These are phyloP conservation scores for Hygrocybe punicea DNA, from an alignment of 768 basidiomycete species.

Conservation along the genomic window DNA sequence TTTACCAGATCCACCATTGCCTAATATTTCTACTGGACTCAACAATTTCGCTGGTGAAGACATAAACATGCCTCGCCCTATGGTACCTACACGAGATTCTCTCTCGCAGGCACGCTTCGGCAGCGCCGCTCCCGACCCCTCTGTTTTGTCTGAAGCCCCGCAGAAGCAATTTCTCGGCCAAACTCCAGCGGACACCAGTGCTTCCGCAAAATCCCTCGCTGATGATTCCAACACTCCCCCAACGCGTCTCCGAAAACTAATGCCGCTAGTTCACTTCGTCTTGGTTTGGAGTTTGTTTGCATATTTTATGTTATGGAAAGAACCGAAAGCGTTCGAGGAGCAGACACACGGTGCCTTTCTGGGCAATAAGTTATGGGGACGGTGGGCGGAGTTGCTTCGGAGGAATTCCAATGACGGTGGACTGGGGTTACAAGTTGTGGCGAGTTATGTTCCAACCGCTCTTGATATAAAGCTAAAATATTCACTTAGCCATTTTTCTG, in stretches of 20 bases:
- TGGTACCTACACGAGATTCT: too few species aligned
- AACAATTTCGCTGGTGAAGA: too few species aligned
- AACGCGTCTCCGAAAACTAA: conserved; percentile 53
- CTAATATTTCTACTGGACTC: conserved; percentile 27
- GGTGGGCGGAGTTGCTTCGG: conserved; percentile 60
- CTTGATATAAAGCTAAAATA: not conserved
- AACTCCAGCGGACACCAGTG: conserved; percentile 15
- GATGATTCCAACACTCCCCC: conserved; percentile 27
- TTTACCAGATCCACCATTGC: conserved; percentile 40
- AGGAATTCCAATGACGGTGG: conserved; percentile 30
- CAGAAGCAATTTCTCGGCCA: conserved; percentile 58
- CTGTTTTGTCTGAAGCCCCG: conserved; percentile 66
- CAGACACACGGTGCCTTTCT: conserved; percentile 32
- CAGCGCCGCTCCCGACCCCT: conserved; percentile 52
- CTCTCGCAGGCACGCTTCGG: too few species aligned
- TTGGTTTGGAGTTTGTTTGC: conserved; percentile 62
- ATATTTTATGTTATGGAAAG: conserved; percentile 65
- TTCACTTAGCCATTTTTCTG: conserved; percentile 70
- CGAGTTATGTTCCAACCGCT: conserved; percentile 29
- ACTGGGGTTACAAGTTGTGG: conserved; percentile 57
- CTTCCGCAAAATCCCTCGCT: conserved; percentile 28
- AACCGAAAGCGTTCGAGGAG: conserved; percentile 51
- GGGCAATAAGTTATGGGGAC: conserved; percentile 41
- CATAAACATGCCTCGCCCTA: too few species aligned
- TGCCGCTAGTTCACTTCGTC: conserved; percentile 64